phyloP scores from a whole-genome alignment of 441 rosid species.

The Adansonia gregorii region DNA sequence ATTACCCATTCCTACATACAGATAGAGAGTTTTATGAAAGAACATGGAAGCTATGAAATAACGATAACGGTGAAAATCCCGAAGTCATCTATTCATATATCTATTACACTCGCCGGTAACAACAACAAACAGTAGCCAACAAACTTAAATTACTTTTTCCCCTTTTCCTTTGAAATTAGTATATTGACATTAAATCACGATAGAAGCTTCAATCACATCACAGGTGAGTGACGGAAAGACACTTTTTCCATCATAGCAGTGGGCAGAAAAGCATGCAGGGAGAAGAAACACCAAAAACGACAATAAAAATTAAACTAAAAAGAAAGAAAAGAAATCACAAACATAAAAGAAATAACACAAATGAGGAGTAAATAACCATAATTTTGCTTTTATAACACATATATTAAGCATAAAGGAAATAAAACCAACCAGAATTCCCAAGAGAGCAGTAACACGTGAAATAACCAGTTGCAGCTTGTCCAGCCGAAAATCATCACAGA shows the following conservation, averaged over 20 bases:
- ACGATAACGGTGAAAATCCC: not conserved
- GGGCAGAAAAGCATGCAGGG: not conserved
- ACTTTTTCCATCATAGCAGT: not conserved
- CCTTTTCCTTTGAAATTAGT: not conserved
- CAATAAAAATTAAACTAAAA: not conserved
- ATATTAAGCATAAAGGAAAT: not conserved
- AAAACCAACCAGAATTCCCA: slow-evolving; percentile 84
- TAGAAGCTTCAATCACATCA: not conserved
- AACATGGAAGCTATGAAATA: slow-evolving; percentile 5
- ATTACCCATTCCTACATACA: not conserved
- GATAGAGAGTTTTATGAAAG: not conserved
- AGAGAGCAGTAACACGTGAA: slow-evolving; percentile 76
- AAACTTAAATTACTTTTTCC: not conserved
- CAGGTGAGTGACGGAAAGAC: not conserved
- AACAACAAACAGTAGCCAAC: not conserved
- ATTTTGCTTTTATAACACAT: slow-evolving; percentile 3
- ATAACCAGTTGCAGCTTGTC: slow-evolving; percentile 78
- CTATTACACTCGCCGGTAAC: not conserved
- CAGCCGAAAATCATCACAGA: slow-evolving; percentile 68
- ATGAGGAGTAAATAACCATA: not conserved
- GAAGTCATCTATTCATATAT: not conserved
- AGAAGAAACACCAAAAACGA: not conserved
- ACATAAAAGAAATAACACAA: not conserved
- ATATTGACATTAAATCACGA: not conserved
- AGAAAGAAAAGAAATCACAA: not conserved